phyloP scores from a whole-genome alignment of 2,329 filamentous ascomycete species.

The Arthrobotrys megalospora region DNA sequence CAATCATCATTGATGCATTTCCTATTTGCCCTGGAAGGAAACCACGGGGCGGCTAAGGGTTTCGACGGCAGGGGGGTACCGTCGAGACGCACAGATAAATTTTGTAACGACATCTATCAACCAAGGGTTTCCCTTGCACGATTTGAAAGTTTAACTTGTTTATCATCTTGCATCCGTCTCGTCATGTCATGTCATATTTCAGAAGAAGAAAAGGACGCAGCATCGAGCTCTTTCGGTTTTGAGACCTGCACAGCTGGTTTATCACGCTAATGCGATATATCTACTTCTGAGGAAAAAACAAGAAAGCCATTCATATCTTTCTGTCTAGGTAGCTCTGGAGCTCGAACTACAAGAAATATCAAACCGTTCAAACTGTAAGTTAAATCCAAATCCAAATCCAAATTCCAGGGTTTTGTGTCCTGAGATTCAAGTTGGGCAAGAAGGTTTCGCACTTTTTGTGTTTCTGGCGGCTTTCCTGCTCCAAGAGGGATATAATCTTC shows the following conservation, averaged over 20 bases:
- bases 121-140: slow-evolving; percentile 32
- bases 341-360: slow-evolving; percentile 11
- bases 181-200: slow-evolving; percentile 14
- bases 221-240: slow-evolving; percentile 39
- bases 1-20: slow-evolving; percentile 3
- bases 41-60: slow-evolving; percentile 22
- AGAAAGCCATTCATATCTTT: background rate
- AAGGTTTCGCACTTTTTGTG: background rate
- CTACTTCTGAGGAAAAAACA: slow-evolving; percentile 6
- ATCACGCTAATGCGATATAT: slow-evolving; percentile 21
- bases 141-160: slow-evolving; percentile 10
- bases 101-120: slow-evolving; percentile 13
- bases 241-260: slow-evolving; percentile 27
- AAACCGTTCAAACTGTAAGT: background rate
- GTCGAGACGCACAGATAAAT: background rate
- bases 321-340: slow-evolving; percentile 12
- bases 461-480: slow-evolving; percentile 5
- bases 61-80: slow-evolving; percentile 16
- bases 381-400: background rate
- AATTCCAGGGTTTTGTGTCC: background rate
- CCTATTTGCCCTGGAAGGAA: slow-evolving; percentile 11
- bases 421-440: background rate
- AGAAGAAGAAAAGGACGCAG: slow-evolving; percentile 22
- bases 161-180: slow-evolving; percentile 10
- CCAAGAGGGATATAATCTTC: slow-evolving; percentile 34